Evolutionary conservation across 2,329 filamentous ascomycete species (phyloP).

Genomic region (Aciculosporium take): DNA sequence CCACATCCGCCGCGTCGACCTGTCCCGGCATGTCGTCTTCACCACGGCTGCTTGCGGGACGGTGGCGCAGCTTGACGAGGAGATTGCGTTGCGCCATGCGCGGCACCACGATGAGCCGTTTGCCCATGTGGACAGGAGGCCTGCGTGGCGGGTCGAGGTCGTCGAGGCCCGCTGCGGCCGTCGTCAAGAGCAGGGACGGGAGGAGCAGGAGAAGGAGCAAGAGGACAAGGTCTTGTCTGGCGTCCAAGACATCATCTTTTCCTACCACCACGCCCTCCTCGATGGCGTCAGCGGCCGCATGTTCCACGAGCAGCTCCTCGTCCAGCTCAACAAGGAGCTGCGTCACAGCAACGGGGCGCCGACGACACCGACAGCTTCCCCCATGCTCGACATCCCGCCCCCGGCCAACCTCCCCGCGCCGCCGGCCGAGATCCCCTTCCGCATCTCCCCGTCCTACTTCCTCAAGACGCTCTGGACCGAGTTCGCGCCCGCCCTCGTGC

Average conservation of each 20-base stretch:
- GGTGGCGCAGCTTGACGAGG: conserved; percentile 16
- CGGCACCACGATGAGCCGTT: conserved; percentile 27
- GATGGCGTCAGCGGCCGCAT: conserved; percentile 34
- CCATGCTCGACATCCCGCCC: conserved; percentile 3
- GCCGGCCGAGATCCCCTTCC: conserved; percentile 27
- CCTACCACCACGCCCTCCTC: conserved; percentile 36
- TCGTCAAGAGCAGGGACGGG: conserved; percentile 5
- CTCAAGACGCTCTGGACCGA: conserved; percentile 24
- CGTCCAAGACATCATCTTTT: conserved; percentile 29
- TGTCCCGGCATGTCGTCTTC: conserved; percentile 29
- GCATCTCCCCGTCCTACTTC: conserved; percentile 26
- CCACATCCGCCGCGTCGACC: conserved; percentile 26
- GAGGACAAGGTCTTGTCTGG: too few relatives aligned
- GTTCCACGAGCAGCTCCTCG: conserved; percentile 35
- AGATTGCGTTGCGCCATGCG: conserved; percentile 21
- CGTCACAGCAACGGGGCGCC: neutral
- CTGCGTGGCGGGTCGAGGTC: conserved; percentile 34
- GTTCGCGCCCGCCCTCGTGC: conserved; percentile 26
- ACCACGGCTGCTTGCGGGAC: conserved; percentile 9
- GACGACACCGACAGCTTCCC: conserved; percentile 14
- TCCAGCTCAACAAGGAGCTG: conserved; percentile 22
- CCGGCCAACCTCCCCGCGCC: conserved; percentile 19
- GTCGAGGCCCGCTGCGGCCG: conserved; percentile 11
- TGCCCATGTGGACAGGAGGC: conserved; percentile 22
- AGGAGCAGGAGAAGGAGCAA: too few relatives aligned